Conservation (phyloP, 331 rosid species). For the Ulmus americana region DNA sequence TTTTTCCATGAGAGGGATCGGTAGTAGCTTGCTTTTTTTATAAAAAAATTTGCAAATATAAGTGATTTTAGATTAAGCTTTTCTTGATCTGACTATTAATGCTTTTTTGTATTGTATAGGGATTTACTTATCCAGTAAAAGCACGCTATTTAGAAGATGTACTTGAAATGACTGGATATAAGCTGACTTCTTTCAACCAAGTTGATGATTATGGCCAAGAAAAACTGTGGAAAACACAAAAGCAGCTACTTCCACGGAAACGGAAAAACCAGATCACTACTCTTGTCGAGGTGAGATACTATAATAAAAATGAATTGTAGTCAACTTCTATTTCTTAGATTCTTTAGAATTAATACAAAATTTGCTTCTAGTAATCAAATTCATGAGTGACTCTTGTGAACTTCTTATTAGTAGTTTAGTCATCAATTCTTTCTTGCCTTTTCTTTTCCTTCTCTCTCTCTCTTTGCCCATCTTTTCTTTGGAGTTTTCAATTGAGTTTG, state of each 20-base stretch:
- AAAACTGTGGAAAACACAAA: conserved; percentile 90
- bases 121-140: conserved; percentile 81
- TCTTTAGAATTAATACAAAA: neutral
- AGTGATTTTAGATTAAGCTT: neutral
- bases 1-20: conserved; percentile 1
- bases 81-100: conserved; percentile 22
- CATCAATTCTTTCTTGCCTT: neutral
- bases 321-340: neutral
- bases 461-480: too few relatives aligned
- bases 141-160: conserved; percentile 84
- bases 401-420: neutral
- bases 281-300: conserved; percentile 71
- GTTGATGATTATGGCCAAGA: conserved; percentile 98
- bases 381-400: conserved; percentile 6
- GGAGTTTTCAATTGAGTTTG: neutral
- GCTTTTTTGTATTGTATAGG: conserved; percentile 43
- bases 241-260: conserved; percentile 73
- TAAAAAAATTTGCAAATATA: conserved; percentile 1
- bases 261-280: conserved; percentile 85
- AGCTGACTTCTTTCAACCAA: conserved; percentile 78
- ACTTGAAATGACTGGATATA: conserved; percentile 82
- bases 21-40: neutral
- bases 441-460: too few relatives aligned
- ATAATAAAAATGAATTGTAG: conserved; percentile 11
- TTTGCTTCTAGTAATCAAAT: neutral